phyloP scores from a whole-genome alignment of 176 grass and related monocot genomes.

The Triticum turgidum region DNA sequence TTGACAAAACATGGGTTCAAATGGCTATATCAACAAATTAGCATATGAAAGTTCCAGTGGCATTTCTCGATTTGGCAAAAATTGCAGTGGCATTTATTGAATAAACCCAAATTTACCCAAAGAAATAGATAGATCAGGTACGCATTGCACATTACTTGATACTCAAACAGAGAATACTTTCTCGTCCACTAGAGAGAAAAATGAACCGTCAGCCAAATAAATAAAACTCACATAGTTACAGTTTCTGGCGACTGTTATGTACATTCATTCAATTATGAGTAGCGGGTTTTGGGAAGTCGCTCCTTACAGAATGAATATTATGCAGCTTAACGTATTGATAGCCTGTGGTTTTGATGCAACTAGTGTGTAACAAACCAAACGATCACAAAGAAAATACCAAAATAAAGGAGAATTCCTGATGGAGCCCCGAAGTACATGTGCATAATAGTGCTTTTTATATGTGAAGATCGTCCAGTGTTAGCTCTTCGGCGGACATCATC shows the following conservation, averaged over 20 bases:
- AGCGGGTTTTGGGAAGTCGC: neutral
- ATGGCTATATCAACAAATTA: too few species aligned
- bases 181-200: neutral
- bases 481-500: constrained; percentile 52
- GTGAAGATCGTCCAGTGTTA: constrained; percentile 55
- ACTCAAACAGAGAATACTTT: neutral
- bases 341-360: constrained; percentile 14
- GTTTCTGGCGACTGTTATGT: constrained; percentile 23
- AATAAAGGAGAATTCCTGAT: neutral
- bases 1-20: too few species aligned
- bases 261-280: constrained; percentile 30
- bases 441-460: constrained; percentile 32
- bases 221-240: constrained; percentile 17
- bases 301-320: constrained; percentile 36
- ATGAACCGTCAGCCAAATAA: constrained; percentile 15
- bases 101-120: neutral
- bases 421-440: neutral
- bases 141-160: neutral
- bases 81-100: too few species aligned
- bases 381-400: neutral
- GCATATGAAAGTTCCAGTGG: too few species aligned
- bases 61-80: too few species aligned
- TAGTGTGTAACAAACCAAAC: neutral
- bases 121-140: neutral
- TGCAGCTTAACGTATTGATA: constrained; percentile 7